Base-by-base conservation (phyloP, 305 asterid species). In the Fraxinus dipetala region DNA sequence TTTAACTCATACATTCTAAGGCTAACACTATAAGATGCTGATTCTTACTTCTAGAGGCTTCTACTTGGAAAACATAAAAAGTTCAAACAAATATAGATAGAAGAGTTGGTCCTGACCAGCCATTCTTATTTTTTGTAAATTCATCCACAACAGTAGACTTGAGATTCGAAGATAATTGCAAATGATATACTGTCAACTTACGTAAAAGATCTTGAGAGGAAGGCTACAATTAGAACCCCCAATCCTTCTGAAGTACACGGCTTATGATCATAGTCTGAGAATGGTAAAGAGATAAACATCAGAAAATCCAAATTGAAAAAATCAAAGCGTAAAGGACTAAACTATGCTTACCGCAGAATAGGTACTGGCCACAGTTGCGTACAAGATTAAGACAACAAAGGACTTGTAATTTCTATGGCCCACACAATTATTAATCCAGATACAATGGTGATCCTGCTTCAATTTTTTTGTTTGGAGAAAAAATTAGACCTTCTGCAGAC, bases 351-450 rank as follows among this genome's bases (percentile, higher is more conserved):
- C 98, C 84, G 86, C 87, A 76, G 98, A 96, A 88, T 93, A 87
- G 77, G 82, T 79, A 86, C 91, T 76, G 69, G 98, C 89, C 74
- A 82, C 79, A 80, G 95, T 86, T 84, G 95, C 93, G 80, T 96
- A 96, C 82, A 93, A 87, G 84, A 96, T 88, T 80, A 92, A 85
- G 81, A 90, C 87, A 31, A 93, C 85, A 84, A 90, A 96, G 0
- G 98, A 79, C 87, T 96, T 96, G 89, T 96, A 93, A 89, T 94
- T 96, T 82, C 90, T 83, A 76, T 86, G 97, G 77, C 98, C 99
- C 77, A 96, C 98, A 83, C 98, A 96, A 86, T 96, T 96, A 85
- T 92, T 96, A 82, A 96, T 89, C 99, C 97, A 96, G 38, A 86
- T 70, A 85, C 99, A 96, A 83, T 94, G 99, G 89, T 96, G 99